Evolutionary conservation across 768 basidiomycete species (phyloP).

Genomic region (Terana coerulea): DNA sequence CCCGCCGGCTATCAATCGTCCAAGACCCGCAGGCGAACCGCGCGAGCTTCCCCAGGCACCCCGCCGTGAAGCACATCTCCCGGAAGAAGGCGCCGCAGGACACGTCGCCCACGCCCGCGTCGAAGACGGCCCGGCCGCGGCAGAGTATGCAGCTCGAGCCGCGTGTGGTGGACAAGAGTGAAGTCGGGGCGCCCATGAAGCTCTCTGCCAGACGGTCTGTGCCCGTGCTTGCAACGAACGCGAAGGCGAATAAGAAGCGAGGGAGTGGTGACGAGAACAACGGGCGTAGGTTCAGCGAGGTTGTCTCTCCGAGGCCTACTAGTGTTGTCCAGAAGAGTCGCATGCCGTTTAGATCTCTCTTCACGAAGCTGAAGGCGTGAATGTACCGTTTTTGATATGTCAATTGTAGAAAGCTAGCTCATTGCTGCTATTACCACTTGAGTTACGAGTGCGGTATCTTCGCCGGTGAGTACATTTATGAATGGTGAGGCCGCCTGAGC

Average conservation of each 20-base stretch:
- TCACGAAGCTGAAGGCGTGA: conserved; percentile 22
- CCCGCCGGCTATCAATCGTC: not conserved
- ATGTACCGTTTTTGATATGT: not conserved
- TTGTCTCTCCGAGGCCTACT: not conserved
- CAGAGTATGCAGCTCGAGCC: conserved; percentile 12
- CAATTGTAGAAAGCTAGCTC: not conserved
- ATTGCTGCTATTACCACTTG: not conserved
- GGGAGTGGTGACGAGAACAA: conserved; percentile 9
- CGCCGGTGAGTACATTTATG: not conserved
- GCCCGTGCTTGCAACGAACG: conserved; percentile 2
- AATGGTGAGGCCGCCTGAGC: not conserved
- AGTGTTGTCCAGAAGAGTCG: conserved; percentile 17
- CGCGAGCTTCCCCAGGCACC: conserved; percentile 21
- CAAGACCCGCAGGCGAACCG: not conserved
- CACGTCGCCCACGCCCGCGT: conserved; percentile 6
- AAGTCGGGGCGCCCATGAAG: conserved; percentile 13
- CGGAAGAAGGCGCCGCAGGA: conserved; percentile 5
- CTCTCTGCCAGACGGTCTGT: conserved; percentile 12
- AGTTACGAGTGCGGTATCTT: not conserved
- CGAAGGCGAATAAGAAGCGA: conserved; percentile 10
- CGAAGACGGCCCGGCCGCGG: conserved; percentile 1
- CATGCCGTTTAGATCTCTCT: conserved; percentile 21
- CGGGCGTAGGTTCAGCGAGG: not conserved
- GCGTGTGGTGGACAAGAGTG: conserved; percentile 12
- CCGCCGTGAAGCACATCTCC: conserved; percentile 19